Base-by-base conservation (phyloP, 306 rosid genomes). In the Coriaria nepalensis region DNA sequence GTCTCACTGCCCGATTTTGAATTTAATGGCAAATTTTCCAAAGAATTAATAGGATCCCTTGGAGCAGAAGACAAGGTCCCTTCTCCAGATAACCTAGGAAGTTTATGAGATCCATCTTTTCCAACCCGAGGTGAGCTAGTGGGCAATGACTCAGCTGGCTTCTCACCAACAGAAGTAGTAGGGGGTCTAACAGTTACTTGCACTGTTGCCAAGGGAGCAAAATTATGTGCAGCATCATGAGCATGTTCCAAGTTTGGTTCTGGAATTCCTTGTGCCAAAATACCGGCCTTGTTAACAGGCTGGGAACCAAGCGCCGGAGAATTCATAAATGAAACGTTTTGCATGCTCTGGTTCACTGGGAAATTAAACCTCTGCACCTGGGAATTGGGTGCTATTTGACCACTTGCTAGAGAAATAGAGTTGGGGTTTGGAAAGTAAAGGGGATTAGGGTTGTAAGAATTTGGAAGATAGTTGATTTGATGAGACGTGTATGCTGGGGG, bases 311-410 rank as follows among this genome's bases (percentile, higher is more conserved):
- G 68, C 13, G 90, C 45, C 11, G 74, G 7, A 8, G 73, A 67
- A 66, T 65, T 83, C 63, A 69, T 51, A 54, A 66, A 65, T 10
- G 76, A 15, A 9, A 49, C 69, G 64, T 49, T 74, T 64, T 69
- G 94, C 6, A 76, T 49, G 46, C 75, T 86, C 68, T 79, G 84
- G 62, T 47, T 60, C 54, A 56, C 73, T 37, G 71, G 65, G 71
- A 73, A 82, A 61, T 71, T 80, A 67, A 73, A 78, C 52, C 79
- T 57, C 10, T 77, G 67, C 34, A 73, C 75, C 67, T 86, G 99
- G 50, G 88, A 66, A 67, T 56, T 85, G 20, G 90, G 69, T 53
- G 87, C 69, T 53, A 71, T 56, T 33, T 65, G 87, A 66, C 69
- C 69, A 58, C 69, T 67, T 15, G 93, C 59, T 66, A 79, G 51